Conservation (phyloP, 2,329 filamentous ascomycete species). For the Cryphonectria naterciae region DNA sequence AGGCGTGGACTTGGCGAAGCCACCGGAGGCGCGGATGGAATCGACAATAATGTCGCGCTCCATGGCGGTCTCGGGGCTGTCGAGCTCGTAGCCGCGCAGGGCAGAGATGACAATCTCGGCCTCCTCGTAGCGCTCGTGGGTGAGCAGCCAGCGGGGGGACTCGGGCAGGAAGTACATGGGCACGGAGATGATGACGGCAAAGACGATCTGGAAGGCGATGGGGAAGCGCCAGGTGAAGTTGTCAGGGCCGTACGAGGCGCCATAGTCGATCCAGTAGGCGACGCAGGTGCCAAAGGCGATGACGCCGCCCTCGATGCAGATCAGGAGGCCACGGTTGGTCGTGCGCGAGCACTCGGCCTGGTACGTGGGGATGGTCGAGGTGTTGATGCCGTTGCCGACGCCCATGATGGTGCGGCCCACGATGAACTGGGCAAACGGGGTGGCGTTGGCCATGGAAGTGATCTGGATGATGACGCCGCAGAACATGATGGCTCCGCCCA, state of each 20-base stretch:
- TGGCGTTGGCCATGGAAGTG: constrained; percentile 37
- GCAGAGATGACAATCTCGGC: constrained; percentile 42
- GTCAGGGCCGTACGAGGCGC: constrained; percentile 43
- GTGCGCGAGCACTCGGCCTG: constrained; percentile 52
- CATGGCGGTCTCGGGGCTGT: constrained; percentile 59
- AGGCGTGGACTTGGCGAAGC: constrained; percentile 49
- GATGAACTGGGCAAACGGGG: constrained; percentile 49
- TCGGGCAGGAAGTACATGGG: constrained; percentile 46
- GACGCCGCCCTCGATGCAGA: constrained; percentile 49
- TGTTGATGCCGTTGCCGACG: constrained; percentile 57
- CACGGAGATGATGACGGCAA: constrained; percentile 39
- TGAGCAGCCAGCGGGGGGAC: constrained; percentile 46
- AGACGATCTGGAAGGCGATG: constrained; percentile 49
- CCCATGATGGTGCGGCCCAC: constrained; percentile 55
- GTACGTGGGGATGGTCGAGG: constrained; percentile 51
- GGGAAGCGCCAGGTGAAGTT: constrained; percentile 60
- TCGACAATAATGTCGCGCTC: constrained; percentile 67
- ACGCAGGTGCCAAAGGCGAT: constrained; percentile 49
- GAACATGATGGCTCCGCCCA: constrained; percentile 61
- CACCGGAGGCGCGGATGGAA: constrained; percentile 61
- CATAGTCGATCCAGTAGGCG: constrained; percentile 55
- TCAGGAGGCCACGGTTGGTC: constrained; percentile 47
- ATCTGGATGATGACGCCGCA: constrained; percentile 64
- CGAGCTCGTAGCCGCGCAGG: constrained; percentile 48
- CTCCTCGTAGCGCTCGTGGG: constrained; percentile 41